Conservation (phyloP, 352 stramenopile genomes). For the Plasmopara viticola region DNA sequence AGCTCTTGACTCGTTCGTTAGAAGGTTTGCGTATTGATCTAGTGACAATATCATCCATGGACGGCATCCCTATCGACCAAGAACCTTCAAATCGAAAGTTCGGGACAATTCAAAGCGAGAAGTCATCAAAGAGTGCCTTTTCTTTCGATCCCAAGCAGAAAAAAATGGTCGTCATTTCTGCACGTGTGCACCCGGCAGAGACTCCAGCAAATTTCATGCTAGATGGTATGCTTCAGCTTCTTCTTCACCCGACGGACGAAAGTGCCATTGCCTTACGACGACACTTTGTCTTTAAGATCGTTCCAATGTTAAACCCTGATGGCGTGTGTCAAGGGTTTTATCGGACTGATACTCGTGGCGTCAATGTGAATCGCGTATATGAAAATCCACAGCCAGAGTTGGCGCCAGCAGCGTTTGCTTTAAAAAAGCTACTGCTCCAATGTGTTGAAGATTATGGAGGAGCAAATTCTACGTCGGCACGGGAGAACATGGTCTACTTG, state of each 20-base stretch:
- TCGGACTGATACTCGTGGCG: constrained; percentile 54
- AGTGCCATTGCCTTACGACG: constrained; percentile 39
- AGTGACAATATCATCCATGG: constrained; percentile 79
- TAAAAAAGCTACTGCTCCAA: too few relatives aligned
- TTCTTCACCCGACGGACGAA: too few relatives aligned
- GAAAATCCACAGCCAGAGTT: too few relatives aligned
- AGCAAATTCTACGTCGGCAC: background rate
- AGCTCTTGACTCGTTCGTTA: constrained; percentile 66
- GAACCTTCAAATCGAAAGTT: constrained; percentile 7
- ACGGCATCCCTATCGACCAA: constrained; percentile 27
- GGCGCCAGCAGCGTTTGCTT: too few relatives aligned
- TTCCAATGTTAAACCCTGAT: constrained; percentile 91
- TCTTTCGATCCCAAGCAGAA: constrained; percentile 24
- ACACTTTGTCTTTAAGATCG: constrained; percentile 87
- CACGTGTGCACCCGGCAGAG: constrained; percentile 81
- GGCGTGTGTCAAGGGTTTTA: constrained; percentile 86
- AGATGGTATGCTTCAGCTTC: background rate
- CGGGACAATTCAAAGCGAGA: constrained; percentile 1
- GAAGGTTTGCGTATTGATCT: constrained; percentile 51
- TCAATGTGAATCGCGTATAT: too few relatives aligned
- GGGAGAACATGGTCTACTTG: constrained; percentile 63
- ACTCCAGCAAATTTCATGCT: constrained; percentile 83
- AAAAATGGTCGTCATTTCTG: constrained; percentile 69
- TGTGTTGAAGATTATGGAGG: too few relatives aligned
- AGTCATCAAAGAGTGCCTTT: constrained; percentile 25